phyloP scores from a whole-genome alignment of 2,329 filamentous ascomycete species.

The Stachybotrys echinatus region DNA sequence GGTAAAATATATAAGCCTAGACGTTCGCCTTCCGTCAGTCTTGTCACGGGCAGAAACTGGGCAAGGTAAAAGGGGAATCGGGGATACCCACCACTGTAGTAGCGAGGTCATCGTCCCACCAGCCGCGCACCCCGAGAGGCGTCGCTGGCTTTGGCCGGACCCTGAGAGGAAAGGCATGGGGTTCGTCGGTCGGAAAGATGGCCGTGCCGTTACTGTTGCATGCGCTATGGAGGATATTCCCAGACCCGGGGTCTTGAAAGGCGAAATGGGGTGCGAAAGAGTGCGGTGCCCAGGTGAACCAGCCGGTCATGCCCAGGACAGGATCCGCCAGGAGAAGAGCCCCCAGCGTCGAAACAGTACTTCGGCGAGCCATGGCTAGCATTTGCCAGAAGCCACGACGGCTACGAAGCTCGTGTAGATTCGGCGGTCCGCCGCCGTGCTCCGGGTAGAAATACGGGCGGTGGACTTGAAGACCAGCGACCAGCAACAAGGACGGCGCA shows the following conservation, averaged over 20 bases:
- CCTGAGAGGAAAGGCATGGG: constrained; percentile 10
- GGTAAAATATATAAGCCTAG: constrained; percentile 8
- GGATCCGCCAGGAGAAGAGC: constrained; percentile 6
- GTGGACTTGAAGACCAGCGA: neutral
- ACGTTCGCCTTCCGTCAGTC: neutral
- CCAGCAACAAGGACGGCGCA: neutral
- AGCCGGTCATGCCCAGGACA: constrained; percentile 9
- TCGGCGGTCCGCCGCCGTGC: too few relatives aligned
- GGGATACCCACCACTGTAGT: neutral
- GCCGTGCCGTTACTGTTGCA: constrained; percentile 12
- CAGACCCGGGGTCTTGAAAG: constrained; percentile 13
- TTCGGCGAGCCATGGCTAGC: neutral
- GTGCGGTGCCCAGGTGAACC: constrained; percentile 11
- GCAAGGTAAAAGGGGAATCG: neutral
- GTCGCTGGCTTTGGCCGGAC: neutral
- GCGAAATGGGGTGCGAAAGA: constrained; percentile 12
- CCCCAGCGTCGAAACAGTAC: neutral
- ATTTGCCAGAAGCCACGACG: too few relatives aligned
- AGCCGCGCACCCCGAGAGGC: neutral
- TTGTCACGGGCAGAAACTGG: neutral
- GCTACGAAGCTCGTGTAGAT: neutral
- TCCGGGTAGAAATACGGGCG: neutral
- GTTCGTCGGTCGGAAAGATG: constrained; percentile 8
- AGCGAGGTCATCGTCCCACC: neutral
- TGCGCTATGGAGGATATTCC: constrained; percentile 11